Evolutionary conservation across 2,329 filamentous ascomycete genomes (phyloP).

Genomic region (Arthroderma sp.): DNA sequence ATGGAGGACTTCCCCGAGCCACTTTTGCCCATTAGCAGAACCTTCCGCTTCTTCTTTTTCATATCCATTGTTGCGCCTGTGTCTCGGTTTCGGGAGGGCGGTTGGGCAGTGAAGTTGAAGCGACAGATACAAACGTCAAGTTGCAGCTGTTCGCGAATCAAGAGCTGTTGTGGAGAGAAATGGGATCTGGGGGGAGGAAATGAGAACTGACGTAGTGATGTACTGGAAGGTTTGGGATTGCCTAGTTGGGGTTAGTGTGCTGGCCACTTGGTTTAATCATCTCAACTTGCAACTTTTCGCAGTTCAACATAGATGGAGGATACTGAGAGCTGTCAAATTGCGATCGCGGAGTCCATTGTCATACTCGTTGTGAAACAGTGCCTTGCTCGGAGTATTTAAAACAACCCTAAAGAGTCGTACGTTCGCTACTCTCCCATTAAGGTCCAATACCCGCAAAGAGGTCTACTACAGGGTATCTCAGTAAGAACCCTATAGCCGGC

Average conservation of each 20-base stretch:
- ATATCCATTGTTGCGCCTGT: constrained; percentile 29
- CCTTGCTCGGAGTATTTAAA: too few relatives aligned
- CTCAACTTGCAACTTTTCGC: too few relatives aligned
- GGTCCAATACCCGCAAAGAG: too few relatives aligned
- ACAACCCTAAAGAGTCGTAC: too few relatives aligned
- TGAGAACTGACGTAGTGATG: constrained; percentile 3
- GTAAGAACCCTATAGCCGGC: too few relatives aligned
- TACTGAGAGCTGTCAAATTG: too few relatives aligned
- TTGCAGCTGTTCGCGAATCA: background rate
- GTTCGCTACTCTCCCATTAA: background rate
- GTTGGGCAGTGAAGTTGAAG: background rate
- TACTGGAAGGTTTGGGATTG: background rate
- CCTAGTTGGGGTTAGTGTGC: background rate
- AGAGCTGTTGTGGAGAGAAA: background rate
- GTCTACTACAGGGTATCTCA: too few relatives aligned
- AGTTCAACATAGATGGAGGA: too few relatives aligned
- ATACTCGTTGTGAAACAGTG: too few relatives aligned
- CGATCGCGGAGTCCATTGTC: too few relatives aligned
- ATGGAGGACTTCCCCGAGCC: constrained; percentile 97
- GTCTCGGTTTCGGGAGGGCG: background rate
- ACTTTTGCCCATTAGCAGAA: constrained; percentile 84
- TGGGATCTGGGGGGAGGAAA: background rate
- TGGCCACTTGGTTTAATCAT: background rate
- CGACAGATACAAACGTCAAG: background rate
- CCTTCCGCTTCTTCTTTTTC: constrained; percentile 67